Evolutionary conservation across 2,329 filamentous ascomycete species (phyloP), one percentile per base, ranked within the genome.

Genomic region (Fusarium secorum): DNA sequence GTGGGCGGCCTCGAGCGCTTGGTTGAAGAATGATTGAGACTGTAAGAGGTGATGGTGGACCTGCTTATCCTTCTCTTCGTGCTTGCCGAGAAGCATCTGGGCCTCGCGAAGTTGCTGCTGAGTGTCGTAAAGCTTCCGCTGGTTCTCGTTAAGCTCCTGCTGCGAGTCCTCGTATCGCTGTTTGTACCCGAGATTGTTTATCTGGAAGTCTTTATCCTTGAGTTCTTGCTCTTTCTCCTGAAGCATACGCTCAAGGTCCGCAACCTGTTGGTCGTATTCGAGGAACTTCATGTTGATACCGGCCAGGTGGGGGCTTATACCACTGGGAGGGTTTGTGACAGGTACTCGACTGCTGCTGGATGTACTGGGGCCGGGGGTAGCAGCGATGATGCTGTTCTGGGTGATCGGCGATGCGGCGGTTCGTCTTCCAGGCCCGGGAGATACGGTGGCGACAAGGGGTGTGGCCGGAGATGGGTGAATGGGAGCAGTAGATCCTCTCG

Each of bases 61-160:
- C 26, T 30, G 44, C 26, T 30, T 30, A 0, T 2, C 3, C 44
- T 46, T 46, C 44, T 46, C 26, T n/a, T 46, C 13, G 26, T 46
- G 11, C 3, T 46, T 30, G 9, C 0, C 17, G 0, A 46, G 2
- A 1, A 46, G 13, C 6, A 30, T n/a, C 10, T 46, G 9, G 0
- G 7, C 8, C 26, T 30, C 26, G 9, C 13, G 26, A 6, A 3
- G 11, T 7, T 3, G 44, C 5, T 46, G 44, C 5, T 24, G 4
- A 4, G 24, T 24, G 24, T 24, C 24, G 24, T 24, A 24, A 24
- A 24, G 24, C 24, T 24, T 24, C 24, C 24, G 24, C 24, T 24
- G 24, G 24, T 24, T 24, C 24, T 24, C 24, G 5, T 24, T 24
- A 24, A 24, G 24, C 24, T 24, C 24, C 5, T 46, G 26, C 5